Base-by-base conservation (phyloP, 805 yeast genomes). In the Candida vaughaniae region DNA sequence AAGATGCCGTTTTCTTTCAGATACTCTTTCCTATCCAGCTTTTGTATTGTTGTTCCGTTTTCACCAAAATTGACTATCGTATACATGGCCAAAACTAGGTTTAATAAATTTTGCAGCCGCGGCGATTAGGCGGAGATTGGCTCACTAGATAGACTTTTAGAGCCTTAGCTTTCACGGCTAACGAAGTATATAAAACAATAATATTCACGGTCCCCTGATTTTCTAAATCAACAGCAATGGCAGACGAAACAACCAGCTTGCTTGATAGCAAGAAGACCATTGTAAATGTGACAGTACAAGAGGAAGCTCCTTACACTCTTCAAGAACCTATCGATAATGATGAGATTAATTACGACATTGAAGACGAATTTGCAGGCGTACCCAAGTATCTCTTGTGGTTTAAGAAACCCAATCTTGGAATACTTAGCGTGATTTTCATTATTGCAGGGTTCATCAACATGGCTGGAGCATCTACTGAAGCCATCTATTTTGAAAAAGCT, bases 401-500 rank as follows among this genome's bases (percentile, higher is more conserved):
- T 7, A 14, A 27, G 6, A n/a, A 18, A 20, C 39, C 39, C 3
- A 25, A 18, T 8, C 22, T 30, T 4, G 11, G 6, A 12, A 18
- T 23, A 2, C 9, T 36, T 4, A 14, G 31, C 16, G 14, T 36
- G 20, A 16, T 31, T 4, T 31, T 19, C 12, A 5, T 31, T 7
- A 5, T 36, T 3, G n/a, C 26, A 5, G 36, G 37, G 5, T 32
- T 38, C 11, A 19, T 33, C 10, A 22, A 20, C 6, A 14, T 12
- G 22, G 17, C 30, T 4, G 3, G 22, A 2, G 22, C 41, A 6
- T 16, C 33, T 3, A 16, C 26, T n/a, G 41, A 38, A n/a, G 22
- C 33, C 3, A 19, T 38, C 6, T 18, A 32, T 4, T 33, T 38
- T 20, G 12, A 14, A 14, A 38, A 38, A 23, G 41, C 41, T 9